These are phyloP conservation scores for Grosmannia penicillata DNA, from an alignment of 2,329 filamentous ascomycete genomes.

Conservation along the genomic window DNA sequence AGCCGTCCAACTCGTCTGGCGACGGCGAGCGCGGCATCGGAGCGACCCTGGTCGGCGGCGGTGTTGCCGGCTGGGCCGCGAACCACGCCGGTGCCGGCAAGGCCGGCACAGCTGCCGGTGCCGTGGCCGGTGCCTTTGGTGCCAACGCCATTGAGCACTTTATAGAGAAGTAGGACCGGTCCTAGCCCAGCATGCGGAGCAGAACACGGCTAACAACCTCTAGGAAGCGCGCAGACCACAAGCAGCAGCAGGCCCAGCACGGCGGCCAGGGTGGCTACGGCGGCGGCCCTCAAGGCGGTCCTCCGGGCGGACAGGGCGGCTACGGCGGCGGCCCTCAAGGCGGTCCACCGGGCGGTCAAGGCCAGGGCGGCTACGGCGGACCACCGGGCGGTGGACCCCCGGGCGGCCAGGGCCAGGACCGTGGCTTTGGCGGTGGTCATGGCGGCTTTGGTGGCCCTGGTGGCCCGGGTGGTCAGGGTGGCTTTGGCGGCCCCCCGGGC, in stretches of 20 bases:
- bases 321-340: background rate
- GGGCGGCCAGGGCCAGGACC: background rate
- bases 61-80: slow-evolving; percentile 37
- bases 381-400: background rate
- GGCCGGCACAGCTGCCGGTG: slow-evolving; percentile 34
- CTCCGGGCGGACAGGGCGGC: no score
- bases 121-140: slow-evolving; percentile 37
- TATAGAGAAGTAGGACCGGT: slow-evolving; percentile 10
- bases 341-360: no score
- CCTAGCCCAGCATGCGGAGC: background rate
- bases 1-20: no score
- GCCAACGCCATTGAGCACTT: slow-evolving; percentile 34
- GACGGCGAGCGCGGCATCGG: slow-evolving; percentile 40
- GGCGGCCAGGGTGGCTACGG: background rate
- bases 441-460: slow-evolving; percentile 1
- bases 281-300: no score
- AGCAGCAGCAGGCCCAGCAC: background rate
- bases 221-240: background rate
- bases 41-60: slow-evolving; percentile 36
- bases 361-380: background rate
- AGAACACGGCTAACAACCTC: background rate
- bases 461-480: slow-evolving; percentile 1
- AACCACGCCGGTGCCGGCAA: slow-evolving; percentile 37
- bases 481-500: background rate
- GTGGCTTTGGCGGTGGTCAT: background rate